Conservation (phyloP, 2,329 filamentous ascomycete species). For the Neopestalotiopsis clavispora region DNA sequence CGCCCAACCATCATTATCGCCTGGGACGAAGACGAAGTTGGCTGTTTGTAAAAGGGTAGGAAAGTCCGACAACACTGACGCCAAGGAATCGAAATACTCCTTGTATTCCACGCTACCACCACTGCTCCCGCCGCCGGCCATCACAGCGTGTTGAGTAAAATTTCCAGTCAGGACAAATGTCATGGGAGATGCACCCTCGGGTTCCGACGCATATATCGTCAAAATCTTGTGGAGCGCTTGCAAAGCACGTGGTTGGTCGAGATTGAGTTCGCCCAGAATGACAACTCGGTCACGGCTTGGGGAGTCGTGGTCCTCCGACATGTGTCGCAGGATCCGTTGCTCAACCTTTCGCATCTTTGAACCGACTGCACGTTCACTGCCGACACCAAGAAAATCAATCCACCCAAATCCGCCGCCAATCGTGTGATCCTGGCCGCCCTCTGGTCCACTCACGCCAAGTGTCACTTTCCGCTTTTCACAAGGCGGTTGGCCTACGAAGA, state of each 20-base stretch:
- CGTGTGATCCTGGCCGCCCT: constrained; percentile 62
- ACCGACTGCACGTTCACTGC: constrained; percentile 85
- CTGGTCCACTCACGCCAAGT: constrained; percentile 69
- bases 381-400: constrained; percentile 94
- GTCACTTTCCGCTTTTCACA: constrained; percentile 84
- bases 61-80: constrained; percentile 82
- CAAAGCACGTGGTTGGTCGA: constrained; percentile 83
- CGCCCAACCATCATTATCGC: constrained; percentile 97
- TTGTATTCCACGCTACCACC: constrained; percentile 94
- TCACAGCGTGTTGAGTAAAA: constrained; percentile 71
- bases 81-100: constrained; percentile 90
- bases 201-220: constrained; percentile 70
- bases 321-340: constrained; percentile 61
- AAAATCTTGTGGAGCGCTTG: constrained; percentile 83
- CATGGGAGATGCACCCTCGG: constrained; percentile 70
- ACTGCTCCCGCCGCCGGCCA: constrained; percentile 70
- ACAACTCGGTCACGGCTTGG: constrained; percentile 62
- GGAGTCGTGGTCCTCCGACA: constrained; percentile 36
- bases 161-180: constrained; percentile 86
- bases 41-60: constrained; percentile 77
- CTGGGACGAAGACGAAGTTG: constrained; percentile 91
- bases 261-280: constrained; percentile 84
- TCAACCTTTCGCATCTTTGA: constrained; percentile 83
- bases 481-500: constrained; percentile 89
- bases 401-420: constrained; percentile 89